phyloP scores from a whole-genome alignment of 2,329 filamentous ascomycete genomes.

The Aspergillus sp. region DNA sequence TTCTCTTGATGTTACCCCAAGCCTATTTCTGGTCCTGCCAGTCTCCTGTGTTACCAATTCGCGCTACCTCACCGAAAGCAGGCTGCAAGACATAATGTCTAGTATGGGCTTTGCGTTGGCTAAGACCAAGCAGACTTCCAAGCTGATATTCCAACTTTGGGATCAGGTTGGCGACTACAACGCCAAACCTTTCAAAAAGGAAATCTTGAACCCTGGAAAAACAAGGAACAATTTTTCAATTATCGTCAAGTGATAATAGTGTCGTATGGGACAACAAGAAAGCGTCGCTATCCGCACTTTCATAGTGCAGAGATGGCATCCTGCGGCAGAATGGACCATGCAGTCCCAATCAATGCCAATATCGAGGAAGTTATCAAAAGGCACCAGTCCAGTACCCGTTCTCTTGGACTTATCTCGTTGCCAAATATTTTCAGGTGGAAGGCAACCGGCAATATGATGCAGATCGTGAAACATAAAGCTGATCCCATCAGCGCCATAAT shows the following conservation, averaged over 20 bases:
- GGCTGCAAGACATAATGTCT: slow-evolving; percentile 71
- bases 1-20: slow-evolving; percentile 42
- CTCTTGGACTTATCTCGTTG: slow-evolving; percentile 63
- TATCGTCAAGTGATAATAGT: slow-evolving; percentile 52
- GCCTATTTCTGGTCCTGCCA: slow-evolving; percentile 85
- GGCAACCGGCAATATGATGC: slow-evolving; percentile 81
- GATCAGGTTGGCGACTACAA: slow-evolving; percentile 45
- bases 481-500: slow-evolving; percentile 92
- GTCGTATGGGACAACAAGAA: not conserved
- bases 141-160: slow-evolving; percentile 91
- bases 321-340: slow-evolving; percentile 85
- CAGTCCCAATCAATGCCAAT: slow-evolving; percentile 75
- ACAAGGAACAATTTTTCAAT: slow-evolving; percentile 90
- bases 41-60: slow-evolving; percentile 87
- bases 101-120: slow-evolving; percentile 70
- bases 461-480: slow-evolving; percentile 89
- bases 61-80: slow-evolving; percentile 75
- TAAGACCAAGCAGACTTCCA: slow-evolving; percentile 72
- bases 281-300: not conserved
- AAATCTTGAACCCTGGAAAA: slow-evolving; percentile 72
- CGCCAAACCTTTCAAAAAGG: slow-evolving; percentile 62
- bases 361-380: slow-evolving; percentile 69
- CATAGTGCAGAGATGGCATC: slow-evolving; percentile 61
- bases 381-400: slow-evolving; percentile 67
- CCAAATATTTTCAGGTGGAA: slow-evolving; percentile 92